Evolutionary conservation across 2,329 filamentous ascomycete species (phyloP), one percentile per base, ranked within the genome.

Genomic region (Talaromyces sp.): DNA sequence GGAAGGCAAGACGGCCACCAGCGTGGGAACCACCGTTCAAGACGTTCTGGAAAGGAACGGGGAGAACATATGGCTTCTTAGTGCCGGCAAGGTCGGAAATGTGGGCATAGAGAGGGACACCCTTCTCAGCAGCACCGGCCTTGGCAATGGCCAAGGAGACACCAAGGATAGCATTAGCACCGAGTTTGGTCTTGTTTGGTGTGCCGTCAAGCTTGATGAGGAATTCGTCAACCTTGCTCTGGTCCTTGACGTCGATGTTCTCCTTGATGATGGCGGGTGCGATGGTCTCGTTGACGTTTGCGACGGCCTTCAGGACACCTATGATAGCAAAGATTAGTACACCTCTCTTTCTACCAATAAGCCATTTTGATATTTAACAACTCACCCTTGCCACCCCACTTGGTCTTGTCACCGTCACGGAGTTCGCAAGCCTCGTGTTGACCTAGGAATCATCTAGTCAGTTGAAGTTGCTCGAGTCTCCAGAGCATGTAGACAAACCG

Each of bases 21-120:
- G 94, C 94, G 83, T 99, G 94, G 71, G 93, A 97, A 67, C 94
- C 88, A 73, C 90, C 90, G 78, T 95, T 95, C 66, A 95, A 83
- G 73, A 95, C 90, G 80, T 95, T 95, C 87, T 91, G 89, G 85
- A 95, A 95, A 69, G 90, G 90, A 66, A 94, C 89, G 62, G 90
- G 90, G 37, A 95, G 87, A 66, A 94, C 89, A 69, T 90, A 94
- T 71, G 89, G 89, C 84, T 93, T 91, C 85, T 93, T 92, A 76
- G 89, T 93, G 67, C 89, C 89, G 66, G 89, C 88, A 65, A 94
- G 86, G 76, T 93, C 88, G 71, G 89, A 92, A 71, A 95, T 84
- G 79, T 94, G 90, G 68, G 87, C 88, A 75, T 94, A 95, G 68
- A 95, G 86, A 72, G 90, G 89, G 64, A 95, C 85, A 66, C 85